Evolutionary conservation across 495 filamentous ascomycete species (phyloP).

Genomic region (Aspergillus biplanus): DNA sequence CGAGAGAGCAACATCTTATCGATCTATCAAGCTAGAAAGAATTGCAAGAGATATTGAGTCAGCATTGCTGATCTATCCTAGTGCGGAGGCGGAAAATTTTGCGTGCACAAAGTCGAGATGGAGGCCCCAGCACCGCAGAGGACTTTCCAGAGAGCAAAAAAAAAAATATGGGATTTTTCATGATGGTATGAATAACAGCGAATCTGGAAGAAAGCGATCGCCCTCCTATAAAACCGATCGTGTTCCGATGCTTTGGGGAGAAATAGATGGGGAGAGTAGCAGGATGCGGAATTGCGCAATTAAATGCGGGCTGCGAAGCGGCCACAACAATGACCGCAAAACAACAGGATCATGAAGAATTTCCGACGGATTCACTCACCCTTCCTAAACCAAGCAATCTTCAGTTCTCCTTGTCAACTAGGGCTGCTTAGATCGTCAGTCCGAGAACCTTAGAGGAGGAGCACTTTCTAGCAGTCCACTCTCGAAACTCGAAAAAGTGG

Average conservation of each 20-base stretch:
- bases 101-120: constrained; percentile 4
- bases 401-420: constrained; percentile 28
- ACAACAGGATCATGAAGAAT: constrained; percentile 16
- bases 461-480: constrained; percentile 41
- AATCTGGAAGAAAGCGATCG: background rate
- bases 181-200: background rate
- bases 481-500: constrained; percentile 27
- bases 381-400: constrained; percentile 29
- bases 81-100: background rate
- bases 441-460: constrained; percentile 41
- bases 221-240: background rate
- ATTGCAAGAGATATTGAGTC: constrained; percentile 22
- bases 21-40: constrained; percentile 30
- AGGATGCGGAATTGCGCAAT: background rate
- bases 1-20: constrained; percentile 91
- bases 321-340: constrained; percentile 11
- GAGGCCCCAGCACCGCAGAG: background rate
- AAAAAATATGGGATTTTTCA: background rate
- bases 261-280: background rate
- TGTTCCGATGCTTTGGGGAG: background rate
- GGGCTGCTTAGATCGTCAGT: constrained; percentile 32
- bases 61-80: constrained; percentile 17
- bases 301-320: background rate
- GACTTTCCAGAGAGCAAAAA: background rate
- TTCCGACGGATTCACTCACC: constrained; percentile 33